Conservation (phyloP, 257 asterid genomes). For the Plantago ovata region DNA sequence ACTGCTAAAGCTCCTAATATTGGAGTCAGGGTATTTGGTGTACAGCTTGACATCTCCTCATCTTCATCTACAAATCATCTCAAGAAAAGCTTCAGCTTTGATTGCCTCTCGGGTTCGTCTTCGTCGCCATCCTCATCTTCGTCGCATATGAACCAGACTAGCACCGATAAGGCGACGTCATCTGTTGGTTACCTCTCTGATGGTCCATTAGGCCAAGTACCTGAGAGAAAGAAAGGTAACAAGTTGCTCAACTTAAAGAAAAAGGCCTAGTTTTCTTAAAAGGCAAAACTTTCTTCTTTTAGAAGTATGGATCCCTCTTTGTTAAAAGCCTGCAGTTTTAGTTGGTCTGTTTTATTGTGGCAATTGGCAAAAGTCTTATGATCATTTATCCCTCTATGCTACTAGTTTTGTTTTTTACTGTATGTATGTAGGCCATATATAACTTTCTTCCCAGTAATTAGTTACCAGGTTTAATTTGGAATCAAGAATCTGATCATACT, state of each 20-base stretch:
- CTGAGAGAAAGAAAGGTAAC: slow-evolving; percentile 73
- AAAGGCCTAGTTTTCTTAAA: slow-evolving; percentile 1
- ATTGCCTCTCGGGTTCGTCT: slow-evolving; percentile 41
- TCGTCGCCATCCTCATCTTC: slow-evolving; percentile 40
- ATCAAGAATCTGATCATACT: neutral
- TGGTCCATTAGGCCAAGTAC: slow-evolving; percentile 33
- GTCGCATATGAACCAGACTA: slow-evolving; percentile 17
- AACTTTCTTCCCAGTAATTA: neutral
- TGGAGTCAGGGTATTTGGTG: slow-evolving; percentile 72
- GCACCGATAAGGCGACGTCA: slow-evolving; percentile 22
- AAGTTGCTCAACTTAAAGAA: neutral
- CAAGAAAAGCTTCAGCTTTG: slow-evolving; percentile 78
- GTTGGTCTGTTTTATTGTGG: slow-evolving; percentile 1
- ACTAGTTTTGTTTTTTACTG: neutral
- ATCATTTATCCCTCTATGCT: neutral
- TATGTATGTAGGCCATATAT: neutral
- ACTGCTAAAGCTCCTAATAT: neutral
- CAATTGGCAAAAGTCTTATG: neutral
- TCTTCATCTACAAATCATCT: slow-evolving; percentile 27
- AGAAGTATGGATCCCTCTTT: neutral
- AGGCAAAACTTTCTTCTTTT: neutral
- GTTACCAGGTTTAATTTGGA: neutral
- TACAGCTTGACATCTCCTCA: slow-evolving; percentile 45
- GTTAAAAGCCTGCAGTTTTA: neutral
- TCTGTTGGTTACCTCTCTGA: slow-evolving; percentile 61